Conservation (phyloP, 2,329 filamentous ascomycete genomes). For the Colletotrichum chrysophilum region DNA sequence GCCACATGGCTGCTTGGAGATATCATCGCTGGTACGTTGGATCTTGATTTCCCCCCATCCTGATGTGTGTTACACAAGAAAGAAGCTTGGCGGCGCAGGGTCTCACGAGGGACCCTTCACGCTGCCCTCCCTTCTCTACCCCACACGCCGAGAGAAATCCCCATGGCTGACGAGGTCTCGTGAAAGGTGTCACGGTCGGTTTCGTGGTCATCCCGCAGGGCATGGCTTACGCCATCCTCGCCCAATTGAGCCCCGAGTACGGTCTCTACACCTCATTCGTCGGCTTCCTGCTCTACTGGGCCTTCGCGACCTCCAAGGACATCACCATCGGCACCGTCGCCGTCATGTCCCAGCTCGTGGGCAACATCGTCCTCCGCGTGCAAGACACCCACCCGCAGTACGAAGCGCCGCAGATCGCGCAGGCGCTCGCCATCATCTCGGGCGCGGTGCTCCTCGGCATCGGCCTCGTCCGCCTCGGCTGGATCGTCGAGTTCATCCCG, state of each 20-base stretch:
- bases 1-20: constrained; percentile 22
- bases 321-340: constrained; percentile 72
- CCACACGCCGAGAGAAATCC: not conserved
- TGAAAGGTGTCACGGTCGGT: constrained; percentile 64
- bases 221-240: constrained; percentile 80
- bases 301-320: constrained; percentile 85
- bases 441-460: constrained; percentile 49
- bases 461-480: constrained; percentile 52
- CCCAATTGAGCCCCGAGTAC: constrained; percentile 70
- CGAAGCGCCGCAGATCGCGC: constrained; percentile 45
- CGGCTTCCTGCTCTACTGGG: constrained; percentile 81
- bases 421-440: constrained; percentile 48
- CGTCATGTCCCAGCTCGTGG: constrained; percentile 55
- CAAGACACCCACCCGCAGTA: constrained; percentile 37
- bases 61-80: not conserved
- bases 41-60: not conserved
- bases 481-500: constrained; percentile 57
- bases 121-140: not conserved
- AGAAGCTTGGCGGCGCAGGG: not conserved
- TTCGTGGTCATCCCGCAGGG: constrained; percentile 80
- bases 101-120: not conserved
- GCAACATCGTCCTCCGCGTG: constrained; percentile 48
- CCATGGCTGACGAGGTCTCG: constrained; percentile 13
- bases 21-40: constrained; percentile 19
- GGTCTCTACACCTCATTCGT: constrained; percentile 85